Evolutionary conservation across 768 basidiomycete genomes (phyloP).

Genomic region (Lactarius trivialis): DNA sequence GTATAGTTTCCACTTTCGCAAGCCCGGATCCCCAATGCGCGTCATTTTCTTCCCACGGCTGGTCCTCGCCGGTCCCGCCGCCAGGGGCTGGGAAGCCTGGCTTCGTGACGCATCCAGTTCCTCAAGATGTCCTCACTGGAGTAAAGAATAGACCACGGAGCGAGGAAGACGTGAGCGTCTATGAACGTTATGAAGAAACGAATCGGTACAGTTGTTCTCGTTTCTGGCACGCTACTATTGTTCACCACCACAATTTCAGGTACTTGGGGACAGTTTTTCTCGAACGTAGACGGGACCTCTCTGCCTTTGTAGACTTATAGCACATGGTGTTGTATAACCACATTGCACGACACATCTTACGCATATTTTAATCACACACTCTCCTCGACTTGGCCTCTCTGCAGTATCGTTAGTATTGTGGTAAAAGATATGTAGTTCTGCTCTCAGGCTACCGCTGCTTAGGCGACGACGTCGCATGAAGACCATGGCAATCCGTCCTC

Average conservation of each 20-base stretch:
- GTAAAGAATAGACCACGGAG: background rate
- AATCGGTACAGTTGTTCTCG: constrained; percentile 46
- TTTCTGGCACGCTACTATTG: background rate
- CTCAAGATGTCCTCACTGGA: background rate
- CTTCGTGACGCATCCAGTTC: background rate
- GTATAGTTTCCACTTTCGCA: constrained; percentile 33
- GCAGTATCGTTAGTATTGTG: constrained; percentile 7
- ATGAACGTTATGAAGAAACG: constrained; percentile 52
- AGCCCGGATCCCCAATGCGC: background rate
- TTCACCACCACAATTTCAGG: constrained; percentile 32
- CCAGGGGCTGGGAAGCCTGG: background rate
- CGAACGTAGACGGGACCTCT: constrained; percentile 42
- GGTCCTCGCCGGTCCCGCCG: background rate
- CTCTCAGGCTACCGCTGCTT: background rate
- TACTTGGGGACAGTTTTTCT: constrained; percentile 59
- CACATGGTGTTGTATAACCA: background rate
- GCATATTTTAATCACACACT: background rate
- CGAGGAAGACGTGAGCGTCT: constrained; percentile 16
- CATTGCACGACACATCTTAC: background rate
- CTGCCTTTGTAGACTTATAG: constrained; percentile 1
- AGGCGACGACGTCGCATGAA: background rate
- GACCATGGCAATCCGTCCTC: background rate
- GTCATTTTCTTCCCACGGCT: constrained; percentile 2
- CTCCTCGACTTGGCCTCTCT: background rate
- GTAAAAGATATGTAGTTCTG: background rate